Evolutionary conservation across 2,329 filamentous ascomycete species (phyloP), one percentile per base, ranked within the genome.

Genomic region (Colletotrichum lini): DNA sequence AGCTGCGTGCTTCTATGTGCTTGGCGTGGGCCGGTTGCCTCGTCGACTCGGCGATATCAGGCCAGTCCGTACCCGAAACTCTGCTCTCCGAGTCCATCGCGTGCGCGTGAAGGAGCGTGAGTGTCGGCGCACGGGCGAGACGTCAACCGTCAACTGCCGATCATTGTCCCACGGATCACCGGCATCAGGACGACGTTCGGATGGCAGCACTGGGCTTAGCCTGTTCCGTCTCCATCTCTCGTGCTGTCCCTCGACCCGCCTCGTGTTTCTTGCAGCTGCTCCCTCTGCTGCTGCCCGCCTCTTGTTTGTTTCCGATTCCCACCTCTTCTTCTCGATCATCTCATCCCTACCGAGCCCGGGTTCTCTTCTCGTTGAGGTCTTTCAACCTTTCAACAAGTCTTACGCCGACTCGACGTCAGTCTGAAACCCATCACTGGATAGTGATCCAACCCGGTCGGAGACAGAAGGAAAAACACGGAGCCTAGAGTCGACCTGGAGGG

Each of bases 31-130:
- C 40, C 10, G 52, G 42, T 62, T 63, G 49, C 47, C 50, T 26
- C 30, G 67, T 66, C 44, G 56, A 53, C 68, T 72, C 69, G 69
- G 69, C 35, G 26, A 72, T 72, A 54, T 23, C 49, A 47, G 40
- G 49, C 30, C 40, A 72, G 69, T 72, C 69, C 69, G 65, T 63
- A 72, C 65, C 69, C 69, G 69, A 72, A 54, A 30, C 38, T 45
- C 23, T 52, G 45, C 26, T 15, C 26, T 12, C 57, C 35, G 18
- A 52, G 5, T 18, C 49, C 1, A 52, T 62, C 26, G 49, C 59
- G n/a, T 56, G 5, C 44, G 65, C 18, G 35, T 53, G 58, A 53
- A 57, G 12, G 38, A 52, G 23, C 65, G 67, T 53, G 45, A 21
- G 47, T 13, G 45, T 47, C 35, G 42, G 54, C 69, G 69, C 69